Conservation (phyloP, 768 basidiomycete species). For the Phanerochaete carnosa region DNA sequence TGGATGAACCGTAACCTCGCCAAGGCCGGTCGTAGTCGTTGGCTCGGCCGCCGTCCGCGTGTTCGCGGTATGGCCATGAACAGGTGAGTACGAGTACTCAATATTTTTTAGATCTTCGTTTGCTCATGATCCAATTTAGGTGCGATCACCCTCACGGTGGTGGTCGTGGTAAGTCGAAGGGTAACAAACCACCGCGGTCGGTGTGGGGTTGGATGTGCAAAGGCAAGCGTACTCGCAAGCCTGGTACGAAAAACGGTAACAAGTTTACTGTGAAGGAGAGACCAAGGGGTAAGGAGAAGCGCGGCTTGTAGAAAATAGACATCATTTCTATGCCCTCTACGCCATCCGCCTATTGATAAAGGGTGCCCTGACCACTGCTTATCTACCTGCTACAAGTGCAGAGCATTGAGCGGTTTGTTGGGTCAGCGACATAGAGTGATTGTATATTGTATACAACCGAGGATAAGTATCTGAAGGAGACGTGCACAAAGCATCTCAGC, state of each 20-base stretch:
- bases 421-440: too few species aligned
- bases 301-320: conserved; percentile 7
- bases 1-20: conserved; percentile 85
- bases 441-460: too few species aligned
- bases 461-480: too few species aligned
- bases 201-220: conserved; percentile 93
- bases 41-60: conserved; percentile 80
- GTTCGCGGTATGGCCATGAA: conserved; percentile 98
- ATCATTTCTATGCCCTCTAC: neutral
- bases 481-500: too few species aligned
- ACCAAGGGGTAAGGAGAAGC: conserved; percentile 66
- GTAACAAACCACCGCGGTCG: conserved; percentile 89
- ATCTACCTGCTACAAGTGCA: too few species aligned
- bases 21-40: conserved; percentile 87
- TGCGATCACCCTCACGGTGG: conserved; percentile 95
- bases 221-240: conserved; percentile 89
- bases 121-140: conserved; percentile 34
- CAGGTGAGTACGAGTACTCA: conserved; percentile 60
- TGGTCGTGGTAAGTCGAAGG: conserved; percentile 97
- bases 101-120: neutral
- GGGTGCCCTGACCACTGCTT: too few species aligned
- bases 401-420: too few species aligned
- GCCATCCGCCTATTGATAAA: too few species aligned
- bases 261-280: conserved; percentile 86
- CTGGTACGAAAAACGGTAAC: conserved; percentile 87